Evolutionary conservation across 1,139 yeast species (phyloP).

Genomic region (Suhomyces yuchorum): DNA sequence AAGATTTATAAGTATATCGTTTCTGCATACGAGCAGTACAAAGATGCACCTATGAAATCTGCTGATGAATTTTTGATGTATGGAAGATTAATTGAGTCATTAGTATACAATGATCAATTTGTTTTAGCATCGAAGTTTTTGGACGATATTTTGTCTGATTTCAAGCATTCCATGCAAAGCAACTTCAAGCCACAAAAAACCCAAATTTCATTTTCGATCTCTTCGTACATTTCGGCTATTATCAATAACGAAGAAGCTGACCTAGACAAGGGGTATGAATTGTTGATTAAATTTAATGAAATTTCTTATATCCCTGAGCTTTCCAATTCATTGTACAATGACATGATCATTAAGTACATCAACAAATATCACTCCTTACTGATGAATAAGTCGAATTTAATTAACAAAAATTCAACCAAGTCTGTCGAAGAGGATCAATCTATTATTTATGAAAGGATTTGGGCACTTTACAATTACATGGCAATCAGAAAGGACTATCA

Average conservation of each 20-base stretch:
- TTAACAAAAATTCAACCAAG: not conserved
- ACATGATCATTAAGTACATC: constrained; percentile 32
- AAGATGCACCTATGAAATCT: constrained; percentile 14
- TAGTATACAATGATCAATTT: constrained; percentile 51
- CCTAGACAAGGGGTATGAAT: constrained; percentile 28
- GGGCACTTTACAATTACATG: constrained; percentile 39
- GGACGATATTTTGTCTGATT: constrained; percentile 45
- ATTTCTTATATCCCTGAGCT: constrained; percentile 44
- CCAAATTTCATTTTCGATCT: constrained; percentile 34
- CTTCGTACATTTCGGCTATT: constrained; percentile 35
- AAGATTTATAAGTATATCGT: constrained; percentile 32
- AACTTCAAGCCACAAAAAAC: constrained; percentile 23
- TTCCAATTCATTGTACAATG: constrained; percentile 33
- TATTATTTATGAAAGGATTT: constrained; percentile 24
- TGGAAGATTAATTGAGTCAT: constrained; percentile 50
- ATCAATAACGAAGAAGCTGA: constrained; percentile 20
- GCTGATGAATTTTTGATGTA: constrained; percentile 50
- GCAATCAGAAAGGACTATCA: constrained; percentile 45
- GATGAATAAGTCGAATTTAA: constrained; percentile 1
- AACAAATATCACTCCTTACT: constrained; percentile 24
- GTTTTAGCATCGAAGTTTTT: constrained; percentile 56
- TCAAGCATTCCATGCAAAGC: constrained; percentile 23
- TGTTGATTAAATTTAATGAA: constrained; percentile 34
- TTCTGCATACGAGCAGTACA: constrained; percentile 29
- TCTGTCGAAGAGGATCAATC: not conserved